phyloP scores from a whole-genome alignment of 2,329 filamentous ascomycete genomes.

The Colletotrichum horii region DNA sequence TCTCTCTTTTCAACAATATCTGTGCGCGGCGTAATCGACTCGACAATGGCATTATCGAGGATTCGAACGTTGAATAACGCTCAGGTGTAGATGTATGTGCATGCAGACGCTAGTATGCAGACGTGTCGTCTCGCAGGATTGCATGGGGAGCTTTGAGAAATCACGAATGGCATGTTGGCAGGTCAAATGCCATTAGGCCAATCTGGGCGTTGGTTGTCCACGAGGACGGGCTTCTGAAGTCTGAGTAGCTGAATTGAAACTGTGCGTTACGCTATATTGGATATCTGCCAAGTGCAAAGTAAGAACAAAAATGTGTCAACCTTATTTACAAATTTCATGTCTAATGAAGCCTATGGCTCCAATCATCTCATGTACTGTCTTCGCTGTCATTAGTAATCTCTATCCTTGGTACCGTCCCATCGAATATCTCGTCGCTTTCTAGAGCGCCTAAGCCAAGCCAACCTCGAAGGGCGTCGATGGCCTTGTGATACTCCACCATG shows the following conservation, averaged over 20 bases:
- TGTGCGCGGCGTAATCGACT: neutral
- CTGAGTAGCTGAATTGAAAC: neutral
- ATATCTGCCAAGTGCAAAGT: neutral
- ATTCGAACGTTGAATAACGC: neutral
- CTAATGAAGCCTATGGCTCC: neutral
- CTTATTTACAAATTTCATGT: accelerated
- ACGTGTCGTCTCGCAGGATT: neutral
- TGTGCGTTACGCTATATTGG: neutral
- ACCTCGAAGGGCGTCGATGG: constrained; percentile 42
- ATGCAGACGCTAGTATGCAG: neutral
- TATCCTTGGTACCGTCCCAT: neutral
- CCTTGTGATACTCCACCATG: constrained; percentile 49
- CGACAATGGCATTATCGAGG: neutral
- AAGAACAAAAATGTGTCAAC: neutral
- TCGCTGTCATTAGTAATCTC: neutral
- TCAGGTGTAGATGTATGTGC: neutral
- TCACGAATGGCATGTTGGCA: neutral
- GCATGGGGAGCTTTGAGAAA: neutral
- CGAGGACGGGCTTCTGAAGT: neutral
- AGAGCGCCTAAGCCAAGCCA: constrained; percentile 33
- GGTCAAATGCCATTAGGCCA: neutral
- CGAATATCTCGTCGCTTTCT: neutral
- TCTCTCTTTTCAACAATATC: neutral
- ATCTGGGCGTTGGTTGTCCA: neutral
- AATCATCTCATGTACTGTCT: neutral